Evolutionary conservation across 441 rosid genomes (phyloP).

Genomic region (Erysimum pusillum): DNA sequence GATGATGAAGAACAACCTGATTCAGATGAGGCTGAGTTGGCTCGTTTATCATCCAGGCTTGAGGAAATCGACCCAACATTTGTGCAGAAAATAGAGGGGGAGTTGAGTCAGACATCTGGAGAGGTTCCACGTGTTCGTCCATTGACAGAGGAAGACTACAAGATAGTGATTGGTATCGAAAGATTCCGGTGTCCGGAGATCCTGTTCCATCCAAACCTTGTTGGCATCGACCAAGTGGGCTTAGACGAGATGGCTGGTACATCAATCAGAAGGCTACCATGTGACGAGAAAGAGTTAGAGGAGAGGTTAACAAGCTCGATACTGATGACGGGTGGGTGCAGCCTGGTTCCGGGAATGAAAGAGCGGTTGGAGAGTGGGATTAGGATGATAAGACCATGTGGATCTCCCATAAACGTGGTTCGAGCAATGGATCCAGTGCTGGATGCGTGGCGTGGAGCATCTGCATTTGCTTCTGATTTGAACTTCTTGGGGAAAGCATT

Average conservation of each 20-base stretch:
- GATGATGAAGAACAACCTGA: slow-evolving; percentile 82
- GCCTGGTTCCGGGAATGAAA: slow-evolving; percentile 72
- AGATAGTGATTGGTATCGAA: slow-evolving; percentile 78
- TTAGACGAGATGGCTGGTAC: slow-evolving; percentile 87
- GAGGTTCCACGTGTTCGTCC: slow-evolving; percentile 70
- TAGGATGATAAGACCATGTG: slow-evolving; percentile 83
- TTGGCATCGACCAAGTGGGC: slow-evolving; percentile 88
- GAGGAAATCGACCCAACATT: slow-evolving; percentile 87
- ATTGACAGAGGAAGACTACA: slow-evolving; percentile 85
- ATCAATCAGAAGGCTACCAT: slow-evolving; percentile 71
- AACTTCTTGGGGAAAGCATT: slow-evolving; percentile 72
- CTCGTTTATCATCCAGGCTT: slow-evolving; percentile 77
- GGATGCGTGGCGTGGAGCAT: slow-evolving; percentile 97
- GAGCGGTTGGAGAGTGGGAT: slow-evolving; percentile 83
- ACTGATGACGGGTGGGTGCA: slow-evolving; percentile 83
- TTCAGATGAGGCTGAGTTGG: slow-evolving; percentile 75
- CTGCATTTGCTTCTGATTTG: slow-evolving; percentile 66
- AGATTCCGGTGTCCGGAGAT: slow-evolving; percentile 94
- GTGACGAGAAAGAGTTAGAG: slow-evolving; percentile 56
- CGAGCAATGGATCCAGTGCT: slow-evolving; percentile 80
- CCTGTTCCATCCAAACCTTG: slow-evolving; percentile 74
- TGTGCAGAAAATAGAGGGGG: slow-evolving; percentile 67
- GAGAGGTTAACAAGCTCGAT: slow-evolving; percentile 77
- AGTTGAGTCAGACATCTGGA: slow-evolving; percentile 56
- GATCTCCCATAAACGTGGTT: slow-evolving; percentile 67